These are phyloP conservation scores for Eutrema heterophyllum DNA, from an alignment of 345 rosid genomes.

Conservation along the genomic window DNA sequence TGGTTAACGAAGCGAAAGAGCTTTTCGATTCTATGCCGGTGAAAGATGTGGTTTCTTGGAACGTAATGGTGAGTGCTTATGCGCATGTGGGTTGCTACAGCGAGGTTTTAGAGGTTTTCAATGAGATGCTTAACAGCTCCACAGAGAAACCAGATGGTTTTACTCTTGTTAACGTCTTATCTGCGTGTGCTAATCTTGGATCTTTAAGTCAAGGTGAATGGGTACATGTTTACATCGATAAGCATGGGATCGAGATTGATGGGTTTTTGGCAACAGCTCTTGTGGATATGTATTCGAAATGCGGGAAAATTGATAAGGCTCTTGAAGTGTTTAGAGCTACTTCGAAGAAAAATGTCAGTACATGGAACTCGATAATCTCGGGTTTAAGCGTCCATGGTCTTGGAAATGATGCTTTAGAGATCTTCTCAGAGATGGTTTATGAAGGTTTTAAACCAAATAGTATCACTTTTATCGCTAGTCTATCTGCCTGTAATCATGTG, in stretches of 20 bases:
- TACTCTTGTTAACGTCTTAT: conserved; percentile 41
- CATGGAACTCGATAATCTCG: conserved; percentile 50
- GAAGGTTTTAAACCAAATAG: conserved; percentile 41
- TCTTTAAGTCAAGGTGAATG: conserved; percentile 45
- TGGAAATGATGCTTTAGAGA: conserved; percentile 39
- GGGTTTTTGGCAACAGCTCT: conserved; percentile 47
- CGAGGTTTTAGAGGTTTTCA: conserved; percentile 39
- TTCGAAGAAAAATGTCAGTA: conserved; percentile 37
- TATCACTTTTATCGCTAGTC: conserved; percentile 36
- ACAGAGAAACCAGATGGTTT: conserved; percentile 36
- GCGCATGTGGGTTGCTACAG: conserved; percentile 27
- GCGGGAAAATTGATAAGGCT: conserved; percentile 50
- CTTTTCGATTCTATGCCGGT: conserved; percentile 36
- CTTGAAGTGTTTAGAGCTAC: conserved; percentile 37
- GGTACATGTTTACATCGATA: conserved; percentile 39
- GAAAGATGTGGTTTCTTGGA: conserved; percentile 48
- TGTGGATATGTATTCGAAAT: conserved; percentile 54
- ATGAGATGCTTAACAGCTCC: conserved; percentile 29
- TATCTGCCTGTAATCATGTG: conserved; percentile 55
- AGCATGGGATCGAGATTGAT: conserved; percentile 33
- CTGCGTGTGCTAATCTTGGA: conserved; percentile 48
- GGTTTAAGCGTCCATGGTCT: conserved; percentile 45
- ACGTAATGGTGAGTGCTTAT: conserved; percentile 37
- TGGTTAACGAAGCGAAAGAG: conserved; percentile 33
- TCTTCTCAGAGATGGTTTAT: conserved; percentile 47